Base-by-base conservation (phyloP, 495 filamentous ascomycete genomes). In the Cryomyces antarcticus region DNA sequence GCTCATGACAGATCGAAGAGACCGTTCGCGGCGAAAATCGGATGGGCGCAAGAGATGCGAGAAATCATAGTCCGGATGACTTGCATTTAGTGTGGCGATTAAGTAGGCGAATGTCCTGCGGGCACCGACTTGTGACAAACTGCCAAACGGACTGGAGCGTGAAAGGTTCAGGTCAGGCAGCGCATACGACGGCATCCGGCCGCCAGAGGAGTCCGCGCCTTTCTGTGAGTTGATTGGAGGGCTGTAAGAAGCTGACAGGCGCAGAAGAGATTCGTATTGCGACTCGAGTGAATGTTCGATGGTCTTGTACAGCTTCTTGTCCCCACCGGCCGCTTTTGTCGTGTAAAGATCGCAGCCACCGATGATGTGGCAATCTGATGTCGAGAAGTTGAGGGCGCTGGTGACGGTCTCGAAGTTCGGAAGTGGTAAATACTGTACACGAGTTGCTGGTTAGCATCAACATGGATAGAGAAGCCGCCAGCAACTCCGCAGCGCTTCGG, bases 21-120 rank as follows among this genome's bases (percentile, higher is more conserved):
- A 75, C 24, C 73, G 64, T 65, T 93, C 83, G 35, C 78, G 74
- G 38, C 73, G 72, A 60, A 97, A 97, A 55, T 96, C 89, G 7
- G 74, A 69, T 1, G 87, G 86, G 29, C 85, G 76, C 45, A 95
- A 66, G 40, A 86, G 75, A 46, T 93, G 78, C 2, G 83, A 89
- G 62, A 96, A 96, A 60, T 96, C 88, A 58, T 99, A 99, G 57
- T 99, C 92, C 1, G 86, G 80, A 60, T 99, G 87, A 34, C 80
- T 87, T 0, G 88, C 88, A 51, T 99, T 99, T n/a, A 99, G 68
- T 1, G 92, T 95, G 9, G 89, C 89, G 54, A 96, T 95, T 45
- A 96, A 59, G 59, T 96, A 96, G 35, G 89, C 86, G 61, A 89
- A 96, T 0, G 82, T 93, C 39, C 86, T 77, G 9, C 92, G 82